These are phyloP conservation scores for Starmera dryadoides DNA, from an alignment of 805 yeast species.

Conservation along the genomic window DNA sequence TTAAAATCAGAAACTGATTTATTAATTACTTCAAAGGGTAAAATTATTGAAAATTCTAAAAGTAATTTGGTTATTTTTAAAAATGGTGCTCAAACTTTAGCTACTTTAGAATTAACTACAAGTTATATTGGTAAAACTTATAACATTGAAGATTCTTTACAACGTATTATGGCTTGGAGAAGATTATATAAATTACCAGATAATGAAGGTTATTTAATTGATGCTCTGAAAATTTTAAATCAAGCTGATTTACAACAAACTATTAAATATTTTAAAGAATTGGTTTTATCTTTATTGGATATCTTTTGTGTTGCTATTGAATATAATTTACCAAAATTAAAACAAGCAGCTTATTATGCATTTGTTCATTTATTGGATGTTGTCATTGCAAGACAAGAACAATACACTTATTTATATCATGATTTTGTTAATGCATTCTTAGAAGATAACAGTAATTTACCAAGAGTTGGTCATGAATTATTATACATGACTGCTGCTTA, in stretches of 20 bases:
- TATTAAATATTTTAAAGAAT: constrained; percentile 53
- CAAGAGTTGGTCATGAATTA: constrained; percentile 45
- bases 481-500: constrained; percentile 37
- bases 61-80: constrained; percentile 38
- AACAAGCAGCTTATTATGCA: constrained; percentile 40
- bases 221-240: constrained; percentile 40
- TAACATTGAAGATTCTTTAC: constrained; percentile 51
- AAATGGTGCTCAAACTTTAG: constrained; percentile 32
- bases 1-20: constrained; percentile 53
- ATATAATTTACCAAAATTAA: constrained; percentile 18
- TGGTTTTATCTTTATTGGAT: constrained; percentile 34
- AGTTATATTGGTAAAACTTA: constrained; percentile 64
- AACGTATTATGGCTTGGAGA: constrained; percentile 47
- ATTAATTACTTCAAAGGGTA: constrained; percentile 37
- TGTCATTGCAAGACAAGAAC: constrained; percentile 59
- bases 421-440: constrained; percentile 31
- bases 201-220: constrained; percentile 38
- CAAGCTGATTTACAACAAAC: constrained; percentile 47
- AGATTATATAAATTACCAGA: constrained; percentile 26
- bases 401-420: constrained; percentile 50
- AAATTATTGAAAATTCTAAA: constrained; percentile 40
- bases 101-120: constrained; percentile 43
- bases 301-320: constrained; percentile 23
- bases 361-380: constrained; percentile 55
- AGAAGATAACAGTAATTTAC: constrained; percentile 23